phyloP scores from a whole-genome alignment of 2,329 filamentous ascomycete genomes.

The Phyllosticta ampelicida region DNA sequence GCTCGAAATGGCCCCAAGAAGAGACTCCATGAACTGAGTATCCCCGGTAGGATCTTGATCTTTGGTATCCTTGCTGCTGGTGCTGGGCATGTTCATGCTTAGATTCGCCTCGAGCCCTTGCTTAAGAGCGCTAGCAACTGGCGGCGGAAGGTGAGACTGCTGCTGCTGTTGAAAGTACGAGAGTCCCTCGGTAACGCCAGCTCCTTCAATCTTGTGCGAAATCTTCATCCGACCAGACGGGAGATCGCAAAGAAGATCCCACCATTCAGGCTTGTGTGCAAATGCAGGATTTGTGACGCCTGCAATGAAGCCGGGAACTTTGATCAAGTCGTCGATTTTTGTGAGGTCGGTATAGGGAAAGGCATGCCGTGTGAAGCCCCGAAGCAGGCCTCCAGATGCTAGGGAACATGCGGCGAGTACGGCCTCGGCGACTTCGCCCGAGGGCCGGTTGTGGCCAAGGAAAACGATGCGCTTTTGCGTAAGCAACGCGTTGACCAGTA shows the following conservation, averaged over 20 bases:
- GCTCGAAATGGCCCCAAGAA: conserved; percentile 71
- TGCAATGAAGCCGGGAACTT: conserved; percentile 94
- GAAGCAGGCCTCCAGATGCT: conserved; percentile 80
- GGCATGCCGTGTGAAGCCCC: conserved; percentile 89
- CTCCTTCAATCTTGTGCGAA: conserved; percentile 72
- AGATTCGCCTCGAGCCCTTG: conserved; percentile 26
- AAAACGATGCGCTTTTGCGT: conserved; percentile 97
- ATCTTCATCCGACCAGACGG: conserved; percentile 91
- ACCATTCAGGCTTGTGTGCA: conserved; percentile 91
- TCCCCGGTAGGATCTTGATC: conserved; percentile 69
- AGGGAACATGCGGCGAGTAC: conserved; percentile 93
- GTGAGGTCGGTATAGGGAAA: conserved; percentile 97
- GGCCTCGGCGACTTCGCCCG: conserved; percentile 93
- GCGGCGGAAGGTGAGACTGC: conserved; percentile 19
- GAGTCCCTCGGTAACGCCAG: conserved; percentile 72
- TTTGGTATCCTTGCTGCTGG: conserved; percentile 26
- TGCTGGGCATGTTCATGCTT: conserved; percentile 18
- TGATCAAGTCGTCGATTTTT: conserved; percentile 91
- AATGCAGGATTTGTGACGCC: conserved; percentile 97
- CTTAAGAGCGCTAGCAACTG: conserved; percentile 8
- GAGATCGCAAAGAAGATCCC: conserved; percentile 91
- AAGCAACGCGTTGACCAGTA: conserved; percentile 85
- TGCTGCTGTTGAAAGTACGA: conserved; percentile 80
- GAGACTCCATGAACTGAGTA: conserved; percentile 75
- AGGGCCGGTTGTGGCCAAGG: conserved; percentile 87